Conservation (phyloP, 371 early-diverging fungal species). For the Umbelopsis sp. region DNA sequence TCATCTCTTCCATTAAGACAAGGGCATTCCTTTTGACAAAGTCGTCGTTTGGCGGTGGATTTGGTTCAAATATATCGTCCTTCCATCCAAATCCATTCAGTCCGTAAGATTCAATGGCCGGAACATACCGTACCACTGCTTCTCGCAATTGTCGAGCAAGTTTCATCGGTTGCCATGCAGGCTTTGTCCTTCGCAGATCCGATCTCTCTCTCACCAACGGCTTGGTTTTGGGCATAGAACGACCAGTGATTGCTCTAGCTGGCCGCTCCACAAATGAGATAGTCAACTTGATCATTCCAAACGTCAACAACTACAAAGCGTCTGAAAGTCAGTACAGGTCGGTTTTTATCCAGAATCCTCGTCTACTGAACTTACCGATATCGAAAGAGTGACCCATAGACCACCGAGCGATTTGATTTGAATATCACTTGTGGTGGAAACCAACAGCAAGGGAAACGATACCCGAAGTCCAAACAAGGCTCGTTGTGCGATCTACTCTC, state of each 20-base stretch:
- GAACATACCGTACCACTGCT: conserved; percentile 6
- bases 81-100: conserved; percentile 10
- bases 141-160: conserved; percentile 6
- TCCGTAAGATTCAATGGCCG: conserved; percentile 11
- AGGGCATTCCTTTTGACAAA: conserved; percentile 3
- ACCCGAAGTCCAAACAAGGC: background rate
- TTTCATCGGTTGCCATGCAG: conserved; percentile 15
- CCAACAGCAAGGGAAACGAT: background rate
- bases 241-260: conserved; percentile 11
- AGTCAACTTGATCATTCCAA: background rate
- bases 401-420: background rate
- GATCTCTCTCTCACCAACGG: background rate
- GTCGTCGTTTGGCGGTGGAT: conserved; percentile 7
- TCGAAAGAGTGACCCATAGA: background rate
- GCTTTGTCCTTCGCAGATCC: conserved; percentile 4
- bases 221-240: background rate
- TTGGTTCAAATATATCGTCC: conserved; percentile 15
- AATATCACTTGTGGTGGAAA: background rate
- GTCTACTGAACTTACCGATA: background rate
- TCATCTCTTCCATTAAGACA: conserved; percentile 7
- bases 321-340: no score
- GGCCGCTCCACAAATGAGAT: conserved; percentile 10
- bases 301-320: background rate
- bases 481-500: background rate
- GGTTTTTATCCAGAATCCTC: background rate